Evolutionary conservation across 495 filamentous ascomycete genomes (phyloP).

Genomic region (Aspergillus nidulans): DNA sequence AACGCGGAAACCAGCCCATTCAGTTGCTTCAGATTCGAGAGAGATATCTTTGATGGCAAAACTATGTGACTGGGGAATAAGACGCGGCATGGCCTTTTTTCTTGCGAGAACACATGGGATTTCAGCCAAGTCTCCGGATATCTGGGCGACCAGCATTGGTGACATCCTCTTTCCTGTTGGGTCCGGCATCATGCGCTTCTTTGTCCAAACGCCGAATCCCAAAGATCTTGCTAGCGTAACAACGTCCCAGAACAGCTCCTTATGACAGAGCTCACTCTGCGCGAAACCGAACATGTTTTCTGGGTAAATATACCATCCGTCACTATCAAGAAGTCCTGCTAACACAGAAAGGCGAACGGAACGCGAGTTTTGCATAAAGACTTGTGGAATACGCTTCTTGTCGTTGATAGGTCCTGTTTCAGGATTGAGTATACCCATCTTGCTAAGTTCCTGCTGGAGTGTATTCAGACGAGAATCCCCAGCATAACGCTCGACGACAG

Average conservation of each 20-base stretch:
- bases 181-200: neutral
- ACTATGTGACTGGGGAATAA: conserved; percentile 21
- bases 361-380: neutral
- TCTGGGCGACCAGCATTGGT: neutral
- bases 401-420: neutral
- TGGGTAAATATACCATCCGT: neutral
- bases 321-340: neutral
- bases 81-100: neutral
- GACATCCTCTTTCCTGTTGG: neutral
- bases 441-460: neutral
- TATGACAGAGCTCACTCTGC: neutral
- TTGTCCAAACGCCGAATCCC: neutral
- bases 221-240: neutral
- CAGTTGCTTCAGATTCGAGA: conserved; percentile 32
- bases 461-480: neutral
- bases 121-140: neutral
- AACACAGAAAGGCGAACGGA: neutral
- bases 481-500: neutral
- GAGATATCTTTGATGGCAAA: conserved; percentile 36
- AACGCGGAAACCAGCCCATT: conserved; percentile 44
- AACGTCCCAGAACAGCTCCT: neutral
- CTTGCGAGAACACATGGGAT: neutral
- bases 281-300: neutral
- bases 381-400: neutral
- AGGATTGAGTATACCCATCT: neutral